These are phyloP conservation scores for Castanea mollissima DNA, from an alignment of 306 rosid genomes.

Conservation along the genomic window DNA sequence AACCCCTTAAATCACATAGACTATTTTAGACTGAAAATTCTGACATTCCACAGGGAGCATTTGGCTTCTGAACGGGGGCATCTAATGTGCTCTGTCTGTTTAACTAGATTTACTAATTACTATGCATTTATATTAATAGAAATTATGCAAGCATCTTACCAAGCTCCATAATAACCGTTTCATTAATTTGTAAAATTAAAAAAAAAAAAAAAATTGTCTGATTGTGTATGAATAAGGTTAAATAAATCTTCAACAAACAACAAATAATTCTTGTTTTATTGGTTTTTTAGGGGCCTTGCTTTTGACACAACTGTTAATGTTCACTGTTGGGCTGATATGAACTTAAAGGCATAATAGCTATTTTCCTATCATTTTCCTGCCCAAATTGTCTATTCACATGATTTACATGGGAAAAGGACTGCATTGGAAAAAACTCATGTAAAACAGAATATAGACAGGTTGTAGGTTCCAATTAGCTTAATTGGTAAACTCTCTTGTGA, in stretches of 20 bases:
- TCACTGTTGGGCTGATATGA: background rate
- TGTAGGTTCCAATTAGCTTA: no score
- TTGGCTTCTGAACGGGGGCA: background rate
- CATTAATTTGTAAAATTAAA: background rate
- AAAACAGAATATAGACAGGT: background rate
- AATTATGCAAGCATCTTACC: background rate
- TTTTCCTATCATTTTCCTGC: background rate
- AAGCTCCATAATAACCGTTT: background rate
- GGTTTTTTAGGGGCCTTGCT: background rate
- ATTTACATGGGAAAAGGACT: background rate
- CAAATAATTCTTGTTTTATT: background rate
- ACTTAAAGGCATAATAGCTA: background rate
- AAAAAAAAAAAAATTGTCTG: background rate
- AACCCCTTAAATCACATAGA: background rate
- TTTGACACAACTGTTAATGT: background rate
- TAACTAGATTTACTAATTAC: background rate
- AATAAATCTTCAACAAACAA: background rate
- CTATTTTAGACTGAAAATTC: background rate
- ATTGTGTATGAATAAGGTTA: background rate
- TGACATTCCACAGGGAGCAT: background rate
- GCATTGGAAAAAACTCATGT: background rate
- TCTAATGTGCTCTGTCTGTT: background rate
- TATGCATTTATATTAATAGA: background rate
- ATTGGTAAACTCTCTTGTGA: no score
- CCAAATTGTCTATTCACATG: background rate